phyloP scores from a whole-genome alignment of 108 stramenopile genomes.

The Nitzschia inconspicua region DNA sequence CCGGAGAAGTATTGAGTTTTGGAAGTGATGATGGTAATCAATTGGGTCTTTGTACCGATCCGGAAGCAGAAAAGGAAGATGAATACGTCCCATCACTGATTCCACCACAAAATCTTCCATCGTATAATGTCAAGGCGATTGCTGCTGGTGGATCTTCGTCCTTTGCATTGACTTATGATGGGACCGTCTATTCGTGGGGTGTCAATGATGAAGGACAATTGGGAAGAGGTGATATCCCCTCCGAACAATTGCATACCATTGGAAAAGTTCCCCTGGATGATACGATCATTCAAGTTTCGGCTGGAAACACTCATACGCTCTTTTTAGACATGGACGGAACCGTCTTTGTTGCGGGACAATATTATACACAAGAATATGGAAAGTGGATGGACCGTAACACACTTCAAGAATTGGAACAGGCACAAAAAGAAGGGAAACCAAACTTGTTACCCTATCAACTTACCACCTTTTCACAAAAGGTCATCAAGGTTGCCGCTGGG shows the following conservation, averaged over 20 bases:
- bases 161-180: constrained; percentile 58
- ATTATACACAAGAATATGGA: constrained; percentile 67
- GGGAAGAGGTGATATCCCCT: constrained; percentile 36
- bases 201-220: constrained; percentile 83
- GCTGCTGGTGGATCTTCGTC: constrained; percentile 83
- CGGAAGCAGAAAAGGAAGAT: constrained; percentile 11
- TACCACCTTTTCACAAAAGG: constrained; percentile 26
- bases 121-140: constrained; percentile 34
- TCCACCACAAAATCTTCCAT: neutral
- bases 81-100: constrained; percentile 26
- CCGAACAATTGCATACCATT: neutral
- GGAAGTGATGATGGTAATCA: constrained; percentile 11
- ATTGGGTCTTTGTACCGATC: neutral
- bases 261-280: constrained; percentile 20
- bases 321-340: constrained; percentile 60
- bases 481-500: constrained; percentile 45
- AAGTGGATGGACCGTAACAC: constrained; percentile 33
- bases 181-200: constrained; percentile 89
- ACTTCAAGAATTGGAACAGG: constrained; percentile 35
- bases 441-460: too few species aligned
- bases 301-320: constrained; percentile 76
- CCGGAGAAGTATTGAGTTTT: constrained; percentile 1
- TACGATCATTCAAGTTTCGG: constrained; percentile 55
- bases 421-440: constrained; percentile 19
- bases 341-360: constrained; percentile 63